A percentile compares a stretch with the other conserved stretches of the same genome.
Conservation (phyloP, 2,329 filamentous ascomycete genomes). For the Talaromyces sp. region DNA sequence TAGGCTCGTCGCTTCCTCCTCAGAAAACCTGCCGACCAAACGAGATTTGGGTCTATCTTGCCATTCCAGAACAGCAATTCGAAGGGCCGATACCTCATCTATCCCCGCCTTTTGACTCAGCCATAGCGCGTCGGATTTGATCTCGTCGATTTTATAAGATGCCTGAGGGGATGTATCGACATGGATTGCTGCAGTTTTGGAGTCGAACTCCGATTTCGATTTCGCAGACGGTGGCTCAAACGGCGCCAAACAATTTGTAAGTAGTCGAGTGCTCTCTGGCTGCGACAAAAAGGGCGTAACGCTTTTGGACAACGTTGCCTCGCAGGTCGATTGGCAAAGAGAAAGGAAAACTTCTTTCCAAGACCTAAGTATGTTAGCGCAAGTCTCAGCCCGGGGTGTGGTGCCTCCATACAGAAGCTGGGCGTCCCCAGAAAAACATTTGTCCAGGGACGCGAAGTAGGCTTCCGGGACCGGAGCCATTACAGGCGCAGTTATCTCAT, state of each 20-base stretch:
- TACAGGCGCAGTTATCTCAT: conserved; percentile 38
- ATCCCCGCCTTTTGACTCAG: conserved; percentile 72
- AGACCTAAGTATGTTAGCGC: conserved; percentile 45
- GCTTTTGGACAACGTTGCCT: conserved; percentile 49
- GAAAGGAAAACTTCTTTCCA: conserved; percentile 55
- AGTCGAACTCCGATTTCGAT: conserved; percentile 69
- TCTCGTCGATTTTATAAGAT: conserved; percentile 66
- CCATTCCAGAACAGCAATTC: conserved; percentile 76
- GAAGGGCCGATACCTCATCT: conserved; percentile 75
- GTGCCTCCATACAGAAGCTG: conserved; percentile 62
- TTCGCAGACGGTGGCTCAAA: conserved; percentile 60
- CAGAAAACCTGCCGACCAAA: conserved; percentile 66
- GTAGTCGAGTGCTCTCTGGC: conserved; percentile 60
- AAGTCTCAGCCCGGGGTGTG: conserved; percentile 2
- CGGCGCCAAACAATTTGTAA: conserved; percentile 63
- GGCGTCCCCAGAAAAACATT: conserved; percentile 75
- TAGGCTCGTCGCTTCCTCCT: conserved; percentile 71
- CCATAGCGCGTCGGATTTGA: conserved; percentile 85
- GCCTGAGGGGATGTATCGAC: conserved; percentile 63
- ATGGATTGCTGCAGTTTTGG: conserved; percentile 81
- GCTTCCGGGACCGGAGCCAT: conserved; percentile 69
- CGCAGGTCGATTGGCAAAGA: conserved; percentile 33
- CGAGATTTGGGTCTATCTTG: conserved; percentile 72
- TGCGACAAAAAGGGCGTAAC: conserved; percentile 68
- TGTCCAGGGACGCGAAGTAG: conserved; percentile 80